These are phyloP conservation scores for Xanthoconium separans DNA, from an alignment of 1,284 basidiomycete species.

Conservation along the genomic window DNA sequence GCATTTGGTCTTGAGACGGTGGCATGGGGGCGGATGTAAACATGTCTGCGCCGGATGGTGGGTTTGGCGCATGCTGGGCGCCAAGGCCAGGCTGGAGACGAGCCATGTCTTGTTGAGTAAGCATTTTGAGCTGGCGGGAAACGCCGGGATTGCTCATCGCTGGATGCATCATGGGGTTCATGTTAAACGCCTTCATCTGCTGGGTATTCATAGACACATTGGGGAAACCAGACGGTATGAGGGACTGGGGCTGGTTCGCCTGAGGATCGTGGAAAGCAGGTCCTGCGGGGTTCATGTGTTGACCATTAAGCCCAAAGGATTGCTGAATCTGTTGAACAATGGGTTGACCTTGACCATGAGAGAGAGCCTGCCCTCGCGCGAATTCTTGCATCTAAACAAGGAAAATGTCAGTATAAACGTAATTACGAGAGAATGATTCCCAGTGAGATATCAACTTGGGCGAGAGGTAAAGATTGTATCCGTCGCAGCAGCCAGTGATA, in stretches of 20 bases:
- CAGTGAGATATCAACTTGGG: conserved; percentile 3
- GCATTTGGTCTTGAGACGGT: conserved; percentile 42
- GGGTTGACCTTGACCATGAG: conserved; percentile 37
- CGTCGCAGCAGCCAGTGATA: conserved; percentile 12
- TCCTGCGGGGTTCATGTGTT: conserved; percentile 29
- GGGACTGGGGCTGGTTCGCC: conserved; percentile 37
- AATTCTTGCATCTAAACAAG: conserved; percentile 48
- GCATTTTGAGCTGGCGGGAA: conserved; percentile 49
- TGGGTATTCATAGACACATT: conserved; percentile 33
- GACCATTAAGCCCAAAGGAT: conserved; percentile 38
- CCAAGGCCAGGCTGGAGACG: conserved; percentile 34
- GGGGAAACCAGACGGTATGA: conserved; percentile 43
- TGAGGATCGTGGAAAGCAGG: conserved; percentile 45
- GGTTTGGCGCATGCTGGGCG: conserved; percentile 35
- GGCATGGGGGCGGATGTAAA: conserved; percentile 43
- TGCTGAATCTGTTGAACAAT: conserved; percentile 39
- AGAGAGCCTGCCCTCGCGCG: conserved; percentile 41
- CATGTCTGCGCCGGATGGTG: conserved; percentile 38
- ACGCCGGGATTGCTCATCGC: conserved; percentile 34
- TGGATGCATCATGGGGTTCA: conserved; percentile 40
- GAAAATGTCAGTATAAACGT: conserved; percentile 21
- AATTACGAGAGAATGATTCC: conserved; percentile 13
- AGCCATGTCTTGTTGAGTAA: conserved; percentile 42
- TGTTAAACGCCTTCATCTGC: conserved; percentile 32
- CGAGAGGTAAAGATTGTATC: neutral